Evolutionary conservation across 2,329 filamentous ascomycete species (phyloP).

Genomic region (Epichloe brachyelytri): DNA sequence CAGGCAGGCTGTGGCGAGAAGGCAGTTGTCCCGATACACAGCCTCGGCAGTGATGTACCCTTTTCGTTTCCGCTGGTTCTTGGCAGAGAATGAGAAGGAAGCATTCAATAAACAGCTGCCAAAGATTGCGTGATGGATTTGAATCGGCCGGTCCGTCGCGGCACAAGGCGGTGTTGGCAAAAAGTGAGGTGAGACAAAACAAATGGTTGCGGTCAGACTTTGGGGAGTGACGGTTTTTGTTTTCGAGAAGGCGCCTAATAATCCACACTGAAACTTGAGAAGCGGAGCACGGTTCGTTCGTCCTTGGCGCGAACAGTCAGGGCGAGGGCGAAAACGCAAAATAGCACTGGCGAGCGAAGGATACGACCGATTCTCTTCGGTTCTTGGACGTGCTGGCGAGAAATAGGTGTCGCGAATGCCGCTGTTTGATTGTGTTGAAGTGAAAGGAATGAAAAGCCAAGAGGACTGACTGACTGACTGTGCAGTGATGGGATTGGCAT

Average conservation of each 20-base stretch:
- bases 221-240: not conserved
- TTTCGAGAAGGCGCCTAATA: not conserved
- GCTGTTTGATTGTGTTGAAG: conserved; percentile 3
- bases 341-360: not conserved
- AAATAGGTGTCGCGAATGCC: conserved; percentile 1
- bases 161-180: not conserved
- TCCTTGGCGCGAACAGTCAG: not conserved
- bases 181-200: not conserved
- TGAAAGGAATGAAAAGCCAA: conserved; percentile 3
- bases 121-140: too few species aligned
- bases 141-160: not conserved
- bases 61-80: not conserved
- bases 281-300: not conserved
- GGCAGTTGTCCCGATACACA: not conserved
- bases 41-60: not conserved
- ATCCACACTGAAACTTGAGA: not conserved
- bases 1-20: not conserved
- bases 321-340: not conserved
- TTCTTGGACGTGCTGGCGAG: not conserved
- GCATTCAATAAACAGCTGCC: not conserved
- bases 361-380: not conserved
- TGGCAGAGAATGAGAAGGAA: not conserved
- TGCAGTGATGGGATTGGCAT: not conserved
- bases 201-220: not conserved
- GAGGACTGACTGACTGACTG: not conserved